These are phyloP conservation scores for Paratinospora sagittata DNA, from an alignment of 164 flowering plant genomes.

Conservation along the genomic window DNA sequence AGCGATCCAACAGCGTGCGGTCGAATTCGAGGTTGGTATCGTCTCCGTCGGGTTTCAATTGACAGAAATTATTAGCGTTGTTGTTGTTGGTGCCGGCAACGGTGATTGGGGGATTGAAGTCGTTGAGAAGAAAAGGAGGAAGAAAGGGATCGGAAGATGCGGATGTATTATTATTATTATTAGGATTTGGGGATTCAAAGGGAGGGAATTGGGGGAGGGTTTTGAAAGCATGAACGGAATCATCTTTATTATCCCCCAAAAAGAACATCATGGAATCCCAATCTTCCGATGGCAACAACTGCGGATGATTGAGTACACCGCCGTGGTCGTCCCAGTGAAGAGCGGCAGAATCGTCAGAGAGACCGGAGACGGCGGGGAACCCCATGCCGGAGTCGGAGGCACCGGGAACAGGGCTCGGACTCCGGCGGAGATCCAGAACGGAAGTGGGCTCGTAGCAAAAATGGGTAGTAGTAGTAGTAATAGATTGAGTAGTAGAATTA, in stretches of 20 bases:
- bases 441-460: conserved; percentile 73
- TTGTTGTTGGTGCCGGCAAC: conserved; percentile 1
- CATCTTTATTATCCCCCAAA: conserved; percentile 51
- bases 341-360: conserved; percentile 21
- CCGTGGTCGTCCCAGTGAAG: conserved; percentile 30
- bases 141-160: neutral
- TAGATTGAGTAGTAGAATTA: neutral
- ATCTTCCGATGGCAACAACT: conserved; percentile 39
- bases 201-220: conserved; percentile 21
- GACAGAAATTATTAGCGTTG: too few species aligned
- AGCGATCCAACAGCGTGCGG: conserved; percentile 42
- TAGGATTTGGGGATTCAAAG: conserved; percentile 18
- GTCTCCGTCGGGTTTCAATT: neutral
- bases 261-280: conserved; percentile 68
- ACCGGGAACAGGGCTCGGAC: conserved; percentile 51
- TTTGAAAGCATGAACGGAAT: conserved; percentile 15
- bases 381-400: conserved; percentile 18
- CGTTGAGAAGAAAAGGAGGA: conserved; percentile 3
- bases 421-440: conserved; percentile 69
- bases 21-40: conserved; percentile 35
- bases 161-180: neutral
- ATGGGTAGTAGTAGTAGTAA: conserved; percentile 5
- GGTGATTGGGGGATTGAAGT: conserved; percentile 12
- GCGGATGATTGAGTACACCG: conserved; percentile 5
- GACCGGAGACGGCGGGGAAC: conserved; percentile 16